Conservation (phyloP, 2,329 filamentous ascomycete species). For the Paraphaeosphaeria sporulosa region DNA sequence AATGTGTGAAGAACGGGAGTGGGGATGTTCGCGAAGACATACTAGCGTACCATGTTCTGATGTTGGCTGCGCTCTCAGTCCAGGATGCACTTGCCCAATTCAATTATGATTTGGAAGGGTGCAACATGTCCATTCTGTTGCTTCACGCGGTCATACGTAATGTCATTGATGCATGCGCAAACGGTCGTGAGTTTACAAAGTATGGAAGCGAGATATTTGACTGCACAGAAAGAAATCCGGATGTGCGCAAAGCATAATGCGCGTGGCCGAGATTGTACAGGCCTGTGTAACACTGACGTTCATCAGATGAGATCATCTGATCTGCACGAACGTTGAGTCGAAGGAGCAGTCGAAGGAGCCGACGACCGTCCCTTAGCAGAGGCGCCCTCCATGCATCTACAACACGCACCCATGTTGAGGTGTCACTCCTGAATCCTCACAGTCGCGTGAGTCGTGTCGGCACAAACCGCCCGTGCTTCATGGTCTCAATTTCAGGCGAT, state of each 20-base stretch:
- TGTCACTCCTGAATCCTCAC: constrained; percentile 3
- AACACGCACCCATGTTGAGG: constrained; percentile 5
- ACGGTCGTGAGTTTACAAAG: neutral
- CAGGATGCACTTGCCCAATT: neutral
- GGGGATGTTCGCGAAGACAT: neutral
- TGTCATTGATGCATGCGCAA: neutral
- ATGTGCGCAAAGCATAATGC: neutral
- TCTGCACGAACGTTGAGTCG: constrained; percentile 6
- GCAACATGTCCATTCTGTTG: neutral
- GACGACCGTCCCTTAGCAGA: neutral
- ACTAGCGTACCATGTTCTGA: neutral
- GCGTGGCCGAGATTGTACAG: neutral
- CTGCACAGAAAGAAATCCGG: neutral
- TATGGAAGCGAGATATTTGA: neutral
- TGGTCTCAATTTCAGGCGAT: constrained; percentile 2
- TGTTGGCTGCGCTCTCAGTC: neutral
- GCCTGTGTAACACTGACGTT: neutral
- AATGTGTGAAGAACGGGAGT: neutral
- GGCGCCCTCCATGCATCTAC: neutral
- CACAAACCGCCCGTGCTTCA: constrained; percentile 2
- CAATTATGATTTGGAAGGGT: neutral
- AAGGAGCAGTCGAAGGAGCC: neutral
- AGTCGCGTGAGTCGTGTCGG: constrained; percentile 1
- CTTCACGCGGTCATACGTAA: neutral
- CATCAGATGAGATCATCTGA: constrained; percentile 4